These are phyloP conservation scores for Pilatotrama ljubarskyi DNA, from an alignment of 768 basidiomycete genomes.

Conservation along the genomic window DNA sequence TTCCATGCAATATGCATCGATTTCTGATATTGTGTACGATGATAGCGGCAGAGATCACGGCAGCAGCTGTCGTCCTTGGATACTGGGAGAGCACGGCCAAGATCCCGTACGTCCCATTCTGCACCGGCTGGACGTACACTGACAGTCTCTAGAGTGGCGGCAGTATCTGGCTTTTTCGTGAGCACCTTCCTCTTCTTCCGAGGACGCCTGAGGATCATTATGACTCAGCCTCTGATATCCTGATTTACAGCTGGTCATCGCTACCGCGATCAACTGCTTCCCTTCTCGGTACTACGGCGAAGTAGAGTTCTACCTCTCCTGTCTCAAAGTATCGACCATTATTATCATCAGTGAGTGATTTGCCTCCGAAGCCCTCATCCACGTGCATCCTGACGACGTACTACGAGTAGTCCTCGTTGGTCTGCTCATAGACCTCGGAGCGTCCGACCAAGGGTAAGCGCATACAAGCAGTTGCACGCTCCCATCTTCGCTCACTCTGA, in stretches of 20 bases:
- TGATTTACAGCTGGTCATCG: conserved; percentile 28
- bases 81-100: conserved; percentile 40
- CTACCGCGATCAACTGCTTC: conserved; percentile 27
- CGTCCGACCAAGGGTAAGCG: conserved; percentile 16
- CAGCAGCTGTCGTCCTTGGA: conserved; percentile 49
- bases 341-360: conserved; percentile 31
- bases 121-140: neutral
- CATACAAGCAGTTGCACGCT: neutral
- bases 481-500: neutral
- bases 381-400: conserved; percentile 27
- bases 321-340: conserved; percentile 33
- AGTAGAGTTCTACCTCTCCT: conserved; percentile 35
- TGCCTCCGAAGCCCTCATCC: conserved; percentile 27
- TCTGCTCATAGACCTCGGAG: conserved; percentile 29
- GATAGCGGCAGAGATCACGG: conserved; percentile 50
- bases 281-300: conserved; percentile 30
- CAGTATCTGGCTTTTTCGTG: conserved; percentile 27
- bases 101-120: neutral
- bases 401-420: conserved; percentile 18
- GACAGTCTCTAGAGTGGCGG: neutral
- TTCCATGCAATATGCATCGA: too few species aligned
- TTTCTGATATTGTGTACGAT: conserved; percentile 23
- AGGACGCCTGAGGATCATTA: too few species aligned
- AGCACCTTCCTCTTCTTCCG: conserved; percentile 27
- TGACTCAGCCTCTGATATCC: conserved; percentile 23